Evolutionary conservation across 1,284 basidiomycete genomes (phyloP).

Genomic region (Ganoderma resinaceum): DNA sequence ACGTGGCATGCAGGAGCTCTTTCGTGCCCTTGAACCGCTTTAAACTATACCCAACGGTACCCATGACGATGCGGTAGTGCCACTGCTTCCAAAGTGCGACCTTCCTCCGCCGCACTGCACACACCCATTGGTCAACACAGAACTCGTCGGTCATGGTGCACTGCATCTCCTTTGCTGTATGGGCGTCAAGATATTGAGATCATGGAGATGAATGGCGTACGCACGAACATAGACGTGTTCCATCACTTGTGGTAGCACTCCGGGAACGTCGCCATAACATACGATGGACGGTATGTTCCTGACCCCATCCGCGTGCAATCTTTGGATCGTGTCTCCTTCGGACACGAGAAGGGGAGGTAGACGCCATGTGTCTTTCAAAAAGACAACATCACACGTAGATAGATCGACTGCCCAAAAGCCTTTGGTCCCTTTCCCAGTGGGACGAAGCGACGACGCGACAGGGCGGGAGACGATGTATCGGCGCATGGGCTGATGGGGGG

Average conservation of each 20-base stretch:
- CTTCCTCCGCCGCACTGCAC: not conserved
- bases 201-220: not conserved
- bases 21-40: constrained; percentile 3
- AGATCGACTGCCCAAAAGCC: constrained; percentile 20
- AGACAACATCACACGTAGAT: not conserved
- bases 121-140: not conserved
- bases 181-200: not conserved
- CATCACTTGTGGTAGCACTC: not conserved
- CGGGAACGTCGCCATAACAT: not conserved
- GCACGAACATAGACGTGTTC: not conserved
- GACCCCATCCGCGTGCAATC: not conserved
- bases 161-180: not conserved
- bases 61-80: constrained; percentile 21
- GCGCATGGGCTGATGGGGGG: not conserved
- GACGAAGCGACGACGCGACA: not conserved
- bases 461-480: constrained; percentile 18
- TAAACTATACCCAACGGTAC: constrained; percentile 17
- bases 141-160: not conserved
- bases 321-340: not conserved
- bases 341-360: not conserved
- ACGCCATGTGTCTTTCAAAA: constrained; percentile 24
- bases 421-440: constrained; percentile 5
- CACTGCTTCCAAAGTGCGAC: not conserved
- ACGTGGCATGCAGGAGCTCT: constrained; percentile 16
- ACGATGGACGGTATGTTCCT: not conserved